Base-by-base conservation (phyloP, 495 filamentous ascomycete species). In the Annulohypoxylon bovei region DNA sequence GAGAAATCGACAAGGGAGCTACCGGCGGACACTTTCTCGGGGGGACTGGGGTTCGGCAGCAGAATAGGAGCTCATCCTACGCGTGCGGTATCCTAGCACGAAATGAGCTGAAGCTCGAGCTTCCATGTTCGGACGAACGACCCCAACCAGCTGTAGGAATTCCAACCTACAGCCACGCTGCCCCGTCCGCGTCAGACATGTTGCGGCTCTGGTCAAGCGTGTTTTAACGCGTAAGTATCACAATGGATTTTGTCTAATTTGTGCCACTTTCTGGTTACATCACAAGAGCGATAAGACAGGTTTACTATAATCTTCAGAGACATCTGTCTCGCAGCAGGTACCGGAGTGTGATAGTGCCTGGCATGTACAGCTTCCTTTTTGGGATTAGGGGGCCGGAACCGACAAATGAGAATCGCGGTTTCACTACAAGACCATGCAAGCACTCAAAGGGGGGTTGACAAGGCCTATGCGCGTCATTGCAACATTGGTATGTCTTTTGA, bases 321-420 rank as follows among this genome's bases (percentile, higher is more conserved):
- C 62, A 69, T 18, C 57, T 50, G 62, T 57, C 60, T 65, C 57
- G 62, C 70, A 68, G 65, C 70, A 69, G 65, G 55, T 62, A 56
- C 49, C 56, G 70, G 33, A 68, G 58, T 68, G 65, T 68, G 65
- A 69, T 68, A 39, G 62, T 44, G 54, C 70, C 70, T 73, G 67
- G 62, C 68, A 71, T 75, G 65, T 5, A 65, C 66, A 76, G 65
- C 75, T 76, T 72, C 75, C 75, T 67, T 30, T 68, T 76, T 61
- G 11, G 72, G 75, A 56, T 68, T 75, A 71, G 75, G 56, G 42
- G 63, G 23, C 8, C 22, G 9, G 9, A 25, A 22, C 58, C 39
- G 33, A 12, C 66, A 40, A 75, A 75, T 70, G 35, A 40, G 64
- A 69, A 44, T 22, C 39, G 27, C 14, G 27, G 20, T 22, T 40